Base-by-base conservation (phyloP, 2,329 filamentous ascomycete species). In the Cryphonectria parasitica region DNA sequence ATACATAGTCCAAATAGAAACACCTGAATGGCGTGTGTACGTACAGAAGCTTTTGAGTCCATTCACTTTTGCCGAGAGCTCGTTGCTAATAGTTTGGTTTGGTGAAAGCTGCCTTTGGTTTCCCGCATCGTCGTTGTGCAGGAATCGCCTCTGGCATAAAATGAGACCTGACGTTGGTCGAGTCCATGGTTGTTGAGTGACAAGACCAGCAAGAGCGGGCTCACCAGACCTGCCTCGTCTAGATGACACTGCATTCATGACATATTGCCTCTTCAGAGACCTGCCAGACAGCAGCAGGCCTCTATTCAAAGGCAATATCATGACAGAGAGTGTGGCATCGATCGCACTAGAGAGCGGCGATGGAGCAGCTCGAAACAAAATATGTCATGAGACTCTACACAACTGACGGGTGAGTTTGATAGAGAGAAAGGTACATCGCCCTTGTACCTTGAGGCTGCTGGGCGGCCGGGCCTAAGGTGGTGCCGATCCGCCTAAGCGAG, bases 11-110 rank as follows among this genome's bases (percentile, higher is more conserved):
- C 3, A 7, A 56, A 39, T 85, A 85, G 72, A n/a, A 49, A 49
- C 82, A 86, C 4, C 79, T 83, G 77, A 73, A 19, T 2, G 4
- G 54, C 10, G 8, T 17, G 25, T 34, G 54, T 31, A 64, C 61
- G n/a, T 43, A 64, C 61, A 64, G 36, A 43, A 64, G 13, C 25
- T 15, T 25, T 64, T 64, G 10, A 64, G 25, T 19, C 19, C 17
- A 34, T 58, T 31, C 84, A 77, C 56, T 77, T 75, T 19, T 67
- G 36, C 19, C 52, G 34, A 64, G 54, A 64, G n/a, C 61, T 41
- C 2, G 22, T n/a, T 49, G 45, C n/a, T 3, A 52, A 10, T 4
- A 41, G 10, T 17, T 28, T 31, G 19, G 25, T 43, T 31, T 34
- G 36, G 3, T 13, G 63, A 43, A 3, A 63, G 13, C 4, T 31